phyloP scores from a whole-genome alignment of 768 basidiomycete genomes.

The Kwoniella sp. region DNA sequence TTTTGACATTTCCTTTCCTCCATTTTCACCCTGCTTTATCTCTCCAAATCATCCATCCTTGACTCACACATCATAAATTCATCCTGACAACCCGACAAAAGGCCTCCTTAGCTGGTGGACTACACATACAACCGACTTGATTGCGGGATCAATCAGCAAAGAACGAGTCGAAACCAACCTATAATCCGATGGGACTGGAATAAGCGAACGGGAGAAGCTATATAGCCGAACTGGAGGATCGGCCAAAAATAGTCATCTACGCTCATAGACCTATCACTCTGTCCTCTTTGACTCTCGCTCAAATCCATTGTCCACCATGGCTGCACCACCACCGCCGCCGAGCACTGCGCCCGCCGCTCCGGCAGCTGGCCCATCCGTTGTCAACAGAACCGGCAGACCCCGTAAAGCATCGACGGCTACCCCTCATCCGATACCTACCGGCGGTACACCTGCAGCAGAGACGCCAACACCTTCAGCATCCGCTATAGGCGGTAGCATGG shows the following conservation, averaged over 20 bases:
- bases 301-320: constrained; percentile 1
- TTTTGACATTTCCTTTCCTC: constrained; percentile 3
- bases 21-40: background rate
- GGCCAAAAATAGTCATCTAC: background rate
- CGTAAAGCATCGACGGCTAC: constrained; percentile 45
- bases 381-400: constrained; percentile 31
- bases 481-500: constrained; percentile 26
- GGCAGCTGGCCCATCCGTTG: background rate
- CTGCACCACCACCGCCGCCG: constrained; percentile 15
- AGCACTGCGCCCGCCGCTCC: background rate
- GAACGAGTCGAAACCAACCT: too few species aligned
- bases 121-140: background rate
- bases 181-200: background rate
- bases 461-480: constrained; percentile 31
- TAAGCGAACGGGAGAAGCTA: background rate
- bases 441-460: constrained; percentile 23
- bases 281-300: background rate
- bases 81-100: background rate
- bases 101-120: background rate
- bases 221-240: constrained; percentile 7
- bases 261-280: background rate
- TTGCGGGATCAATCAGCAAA: too few species aligned
- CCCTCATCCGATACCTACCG: constrained; percentile 16
- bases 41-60: background rate
- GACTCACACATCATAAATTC: constrained; percentile 3